These are phyloP conservation scores for Penicillium riverlandense DNA, from an alignment of 495 filamentous ascomycete genomes.

Conservation along the genomic window DNA sequence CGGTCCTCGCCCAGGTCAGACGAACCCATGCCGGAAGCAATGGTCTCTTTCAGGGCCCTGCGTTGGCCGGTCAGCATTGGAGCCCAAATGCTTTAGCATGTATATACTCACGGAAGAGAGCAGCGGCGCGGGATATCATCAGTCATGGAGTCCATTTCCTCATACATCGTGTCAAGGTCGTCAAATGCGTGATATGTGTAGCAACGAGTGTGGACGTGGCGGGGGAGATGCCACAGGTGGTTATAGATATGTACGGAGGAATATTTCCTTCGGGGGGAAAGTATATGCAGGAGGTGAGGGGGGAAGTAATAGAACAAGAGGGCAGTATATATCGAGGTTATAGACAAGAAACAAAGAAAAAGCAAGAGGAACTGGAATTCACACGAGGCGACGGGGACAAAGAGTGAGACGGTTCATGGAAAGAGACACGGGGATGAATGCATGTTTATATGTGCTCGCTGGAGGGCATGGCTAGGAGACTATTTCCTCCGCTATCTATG, in stretches of 20 bases:
- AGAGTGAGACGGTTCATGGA: conserved; percentile 12
- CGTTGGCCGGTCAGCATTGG: not conserved
- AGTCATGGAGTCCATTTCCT: conserved; percentile 26
- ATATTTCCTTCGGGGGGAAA: not conserved
- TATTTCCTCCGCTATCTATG: not conserved
- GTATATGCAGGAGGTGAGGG: conserved; percentile 16
- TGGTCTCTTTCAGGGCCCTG: not conserved
- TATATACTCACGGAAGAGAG: conserved; percentile 35
- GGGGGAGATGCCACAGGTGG: not conserved
- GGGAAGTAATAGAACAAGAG: conserved; percentile 3
- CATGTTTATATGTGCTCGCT: conserved; percentile 22
- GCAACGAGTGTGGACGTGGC: conserved; percentile 6
- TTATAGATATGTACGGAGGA: conserved; percentile 13
- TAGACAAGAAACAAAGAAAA: conserved; percentile 14
- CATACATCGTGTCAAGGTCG: conserved; percentile 20
- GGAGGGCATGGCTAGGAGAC: conserved; percentile 1
- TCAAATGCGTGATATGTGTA: conserved; percentile 16
- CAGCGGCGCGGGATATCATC: conserved; percentile 28
- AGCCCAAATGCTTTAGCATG: not conserved
- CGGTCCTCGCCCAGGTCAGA: conserved; percentile 26
- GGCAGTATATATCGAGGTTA: conserved; percentile 1
- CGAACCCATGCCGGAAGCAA: conserved; percentile 11
- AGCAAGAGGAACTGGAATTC: conserved; percentile 6
- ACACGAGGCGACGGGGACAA: conserved; percentile 16
- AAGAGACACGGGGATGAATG: conserved; percentile 12